phyloP scores from a whole-genome alignment of 768 basidiomycete species.

The Naganishia randhawae region DNA sequence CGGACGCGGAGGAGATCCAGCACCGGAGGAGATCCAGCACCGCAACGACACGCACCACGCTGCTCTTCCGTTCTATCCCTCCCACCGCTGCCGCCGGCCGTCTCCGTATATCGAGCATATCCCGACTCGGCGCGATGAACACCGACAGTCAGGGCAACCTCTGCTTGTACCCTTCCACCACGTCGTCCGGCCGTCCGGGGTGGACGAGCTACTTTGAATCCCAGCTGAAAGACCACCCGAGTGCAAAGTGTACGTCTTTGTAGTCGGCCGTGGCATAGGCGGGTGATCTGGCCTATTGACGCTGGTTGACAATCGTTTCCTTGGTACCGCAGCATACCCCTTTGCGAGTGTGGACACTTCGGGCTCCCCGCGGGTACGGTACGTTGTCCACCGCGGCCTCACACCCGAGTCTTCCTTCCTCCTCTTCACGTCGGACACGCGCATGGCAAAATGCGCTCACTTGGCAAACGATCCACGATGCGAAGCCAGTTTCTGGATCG shows the following conservation, averaged over 20 bases:
- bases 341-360: slow-evolving; percentile 12
- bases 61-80: not conserved
- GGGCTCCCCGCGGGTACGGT: slow-evolving; percentile 31
- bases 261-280: not conserved
- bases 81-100: not conserved
- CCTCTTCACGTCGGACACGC: slow-evolving; percentile 45
- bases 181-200: slow-evolving; percentile 18
- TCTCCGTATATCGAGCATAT: not conserved
- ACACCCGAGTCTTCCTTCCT: slow-evolving; percentile 39
- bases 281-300: not conserved
- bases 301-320: not conserved
- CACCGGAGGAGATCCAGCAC: too few relatives aligned
- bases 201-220: slow-evolving; percentile 22
- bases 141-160: slow-evolving; percentile 6
- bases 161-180: not conserved
- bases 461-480: slow-evolving; percentile 34
- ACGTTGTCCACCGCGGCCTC: slow-evolving; percentile 45
- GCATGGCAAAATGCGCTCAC: slow-evolving; percentile 46
- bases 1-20: too few relatives aligned
- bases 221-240: slow-evolving; percentile 16
- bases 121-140: slow-evolving; percentile 1
- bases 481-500: slow-evolving; percentile 49
- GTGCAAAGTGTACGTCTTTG: slow-evolving; percentile 21
- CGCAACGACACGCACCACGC: not conserved
- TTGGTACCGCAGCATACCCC: slow-evolving; percentile 16